phyloP scores from a whole-genome alignment of 2,329 filamentous ascomycete species.

The Triangularia setosa region DNA sequence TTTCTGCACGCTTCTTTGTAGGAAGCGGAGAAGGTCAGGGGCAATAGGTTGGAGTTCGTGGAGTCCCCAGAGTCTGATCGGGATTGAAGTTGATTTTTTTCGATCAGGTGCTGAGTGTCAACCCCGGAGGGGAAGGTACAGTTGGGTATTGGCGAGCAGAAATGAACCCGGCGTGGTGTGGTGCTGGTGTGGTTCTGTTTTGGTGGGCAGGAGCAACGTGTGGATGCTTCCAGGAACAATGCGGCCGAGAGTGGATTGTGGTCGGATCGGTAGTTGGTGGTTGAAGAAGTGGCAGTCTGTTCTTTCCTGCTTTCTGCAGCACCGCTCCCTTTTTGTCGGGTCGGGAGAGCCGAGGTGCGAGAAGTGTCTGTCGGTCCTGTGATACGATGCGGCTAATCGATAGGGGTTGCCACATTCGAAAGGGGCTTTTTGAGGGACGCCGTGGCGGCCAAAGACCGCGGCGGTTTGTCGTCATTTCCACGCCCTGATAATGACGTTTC shows the following conservation, averaged over 20 bases:
- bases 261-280: not conserved
- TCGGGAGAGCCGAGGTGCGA: not conserved
- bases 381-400: not conserved
- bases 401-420: not conserved
- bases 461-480: conserved; percentile 14
- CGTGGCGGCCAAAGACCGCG: not conserved
- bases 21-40: not conserved
- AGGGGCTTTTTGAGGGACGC: not conserved
- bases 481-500: conserved; percentile 16
- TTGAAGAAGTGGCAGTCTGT: not conserved
- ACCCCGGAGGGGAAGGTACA: not conserved
- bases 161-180: not conserved
- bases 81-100: not conserved
- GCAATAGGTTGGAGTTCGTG: not conserved
- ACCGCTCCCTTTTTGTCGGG: not conserved
- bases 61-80: not conserved
- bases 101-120: not conserved
- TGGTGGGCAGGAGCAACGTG: not conserved
- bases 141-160: not conserved
- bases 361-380: not conserved
- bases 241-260: not conserved
- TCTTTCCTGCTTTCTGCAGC: not conserved
- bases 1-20: not conserved
- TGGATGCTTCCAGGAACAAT: not conserved
- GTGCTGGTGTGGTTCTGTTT: not conserved